These are phyloP conservation scores for Xylariaceae sp. DNA, from an alignment of 2,329 filamentous ascomycete genomes.

Conservation along the genomic window DNA sequence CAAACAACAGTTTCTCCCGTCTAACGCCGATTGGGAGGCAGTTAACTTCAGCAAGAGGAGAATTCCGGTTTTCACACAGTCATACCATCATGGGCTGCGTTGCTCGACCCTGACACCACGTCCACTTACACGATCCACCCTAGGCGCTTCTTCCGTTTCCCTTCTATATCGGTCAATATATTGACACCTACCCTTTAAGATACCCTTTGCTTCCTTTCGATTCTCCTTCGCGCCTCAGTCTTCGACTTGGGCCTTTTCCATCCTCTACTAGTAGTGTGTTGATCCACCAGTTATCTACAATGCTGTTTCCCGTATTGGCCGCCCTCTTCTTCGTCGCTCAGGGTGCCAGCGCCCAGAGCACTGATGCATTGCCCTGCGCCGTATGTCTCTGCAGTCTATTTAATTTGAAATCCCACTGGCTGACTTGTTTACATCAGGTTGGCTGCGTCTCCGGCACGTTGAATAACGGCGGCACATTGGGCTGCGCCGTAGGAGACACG, in stretches of 20 bases:
- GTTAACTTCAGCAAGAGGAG: neutral
- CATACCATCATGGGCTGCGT: neutral
- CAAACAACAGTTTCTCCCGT: neutral
- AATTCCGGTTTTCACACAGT: neutral
- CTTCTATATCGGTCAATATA: neutral
- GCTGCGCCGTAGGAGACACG: constrained; percentile 24
- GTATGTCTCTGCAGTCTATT: constrained; percentile 13
- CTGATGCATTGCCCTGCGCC: constrained; percentile 15
- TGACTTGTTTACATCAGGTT: constrained; percentile 13
- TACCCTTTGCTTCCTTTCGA: neutral
- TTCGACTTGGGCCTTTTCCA: neutral
- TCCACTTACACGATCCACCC: neutral
- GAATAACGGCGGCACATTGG: constrained; percentile 13
- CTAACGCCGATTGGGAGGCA: neutral
- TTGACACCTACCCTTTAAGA: neutral
- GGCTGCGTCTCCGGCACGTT: constrained; percentile 25
- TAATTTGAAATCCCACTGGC: neutral
- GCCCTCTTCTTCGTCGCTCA: constrained; percentile 9
- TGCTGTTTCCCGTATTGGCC: constrained; percentile 13
- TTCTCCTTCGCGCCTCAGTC: neutral
- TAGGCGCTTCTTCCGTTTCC: neutral
- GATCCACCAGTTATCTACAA: constrained; percentile 5
- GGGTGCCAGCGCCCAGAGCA: constrained; percentile 18
- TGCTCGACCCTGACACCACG: neutral
- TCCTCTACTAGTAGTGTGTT: neutral